Evolutionary conservation across 768 basidiomycete genomes (phyloP).

Genomic region (Vishniacozyma victoriae): DNA sequence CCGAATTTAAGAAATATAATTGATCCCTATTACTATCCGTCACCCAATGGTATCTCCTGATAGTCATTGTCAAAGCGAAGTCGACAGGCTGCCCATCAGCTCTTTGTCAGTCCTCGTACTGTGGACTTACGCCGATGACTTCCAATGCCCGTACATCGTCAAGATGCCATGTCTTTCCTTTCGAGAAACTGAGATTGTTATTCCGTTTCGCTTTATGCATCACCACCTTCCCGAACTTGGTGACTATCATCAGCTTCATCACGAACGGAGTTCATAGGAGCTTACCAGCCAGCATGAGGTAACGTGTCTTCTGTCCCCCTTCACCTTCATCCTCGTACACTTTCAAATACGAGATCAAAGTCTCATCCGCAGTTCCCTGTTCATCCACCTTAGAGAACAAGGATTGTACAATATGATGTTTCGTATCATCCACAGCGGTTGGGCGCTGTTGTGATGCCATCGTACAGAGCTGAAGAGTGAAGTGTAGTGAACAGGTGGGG

Average conservation of each 20-base stretch:
- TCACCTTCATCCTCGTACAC: constrained; percentile 81
- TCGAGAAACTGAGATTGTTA: constrained; percentile 86
- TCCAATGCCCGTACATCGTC: constrained; percentile 74
- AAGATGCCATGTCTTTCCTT: constrained; percentile 93
- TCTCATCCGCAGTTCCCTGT: constrained; percentile 62
- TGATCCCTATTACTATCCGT: constrained; percentile 74
- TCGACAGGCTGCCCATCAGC: constrained; percentile 21
- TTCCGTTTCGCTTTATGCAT: constrained; percentile 96
- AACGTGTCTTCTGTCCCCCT: constrained; percentile 69
- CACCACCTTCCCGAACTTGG: constrained; percentile 45
- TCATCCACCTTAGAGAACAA: constrained; percentile 72
- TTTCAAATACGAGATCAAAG: constrained; percentile 81
- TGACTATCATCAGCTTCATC: constrained; percentile 23
- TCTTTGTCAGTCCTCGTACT: neutral
- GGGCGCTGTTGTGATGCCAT: constrained; percentile 7
- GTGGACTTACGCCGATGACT: constrained; percentile 58
- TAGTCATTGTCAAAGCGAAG: constrained; percentile 79
- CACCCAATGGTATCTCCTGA: constrained; percentile 77
- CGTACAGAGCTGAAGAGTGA: too few species aligned
- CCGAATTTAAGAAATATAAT: constrained; percentile 60
- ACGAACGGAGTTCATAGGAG: constrained; percentile 23
- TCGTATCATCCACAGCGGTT: constrained; percentile 22
- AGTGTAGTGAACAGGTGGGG: neutral
- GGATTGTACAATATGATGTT: constrained; percentile 63
- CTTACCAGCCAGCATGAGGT: constrained; percentile 84